Evolutionary conservation across 768 basidiomycete species (phyloP), one percentile per base, ranked within the genome.

Genomic region (Clitopilus passeckerianus): DNA sequence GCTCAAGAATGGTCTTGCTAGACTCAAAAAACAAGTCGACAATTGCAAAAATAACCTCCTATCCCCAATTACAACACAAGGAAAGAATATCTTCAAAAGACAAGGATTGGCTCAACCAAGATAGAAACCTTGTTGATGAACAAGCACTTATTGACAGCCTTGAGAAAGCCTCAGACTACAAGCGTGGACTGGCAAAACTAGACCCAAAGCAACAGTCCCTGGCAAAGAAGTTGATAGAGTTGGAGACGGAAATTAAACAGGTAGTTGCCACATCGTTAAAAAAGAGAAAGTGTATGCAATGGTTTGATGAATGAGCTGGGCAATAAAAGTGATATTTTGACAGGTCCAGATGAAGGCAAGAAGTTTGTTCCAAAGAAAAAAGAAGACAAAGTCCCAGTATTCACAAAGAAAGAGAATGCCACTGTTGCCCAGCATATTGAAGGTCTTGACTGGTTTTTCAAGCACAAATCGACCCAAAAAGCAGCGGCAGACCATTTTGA

Each of bases 1-100:
- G 5, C 58, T 59, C 54, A 44, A 56, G 33, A 56, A 54, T n/a
- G 61, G 61, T 27, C 58, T 62, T 15, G 43, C 35, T 3, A 20
- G 20, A 27, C 44, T 62, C 58, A 62, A 59, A 44, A n/a, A 44
- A 18, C 27, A 24, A 3, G 30, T 62, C 10, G 56, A 59, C 20
- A 34, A 23, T 34, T 20, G 58, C 7, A 59, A 58, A 23, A 52
- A 59, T 33, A 34, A 50, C n/a, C 16, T 62, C 24, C 27, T 59
- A 2, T 6, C 58, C 8, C 37, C 27, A 10, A 58, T 62, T 22
- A 52, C n/a, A 50, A n/a, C 44, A 44, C 10, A 35, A 41, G 54
- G 56, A 60, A 46, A 22, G 5, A 6, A 54, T 60, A 57, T 52
- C 61, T 20, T 15, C n/a, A 8, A 54, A 33, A 34, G 61, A 59